phyloP scores from a whole-genome alignment of 345 rosid genomes.

The Eucalyptus globulus region DNA sequence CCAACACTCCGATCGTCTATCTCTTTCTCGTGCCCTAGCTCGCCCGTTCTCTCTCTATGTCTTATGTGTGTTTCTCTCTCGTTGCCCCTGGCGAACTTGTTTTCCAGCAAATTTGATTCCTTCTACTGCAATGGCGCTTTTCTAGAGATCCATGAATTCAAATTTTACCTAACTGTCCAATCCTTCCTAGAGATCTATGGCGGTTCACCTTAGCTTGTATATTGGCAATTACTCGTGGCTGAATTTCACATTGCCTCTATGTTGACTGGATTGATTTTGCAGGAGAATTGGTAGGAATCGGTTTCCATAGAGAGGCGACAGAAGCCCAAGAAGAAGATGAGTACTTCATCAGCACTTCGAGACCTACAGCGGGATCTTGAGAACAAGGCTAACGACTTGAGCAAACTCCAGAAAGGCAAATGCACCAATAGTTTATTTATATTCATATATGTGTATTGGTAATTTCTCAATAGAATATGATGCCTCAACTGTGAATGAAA shows the following conservation, averaged over 20 bases:
- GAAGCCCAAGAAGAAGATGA: slow-evolving; percentile 20
- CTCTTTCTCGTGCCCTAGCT: neutral
- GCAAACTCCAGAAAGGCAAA: slow-evolving; percentile 77
- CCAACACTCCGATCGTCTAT: neutral
- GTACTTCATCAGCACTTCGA: slow-evolving; percentile 51
- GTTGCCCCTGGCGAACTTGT: neutral
- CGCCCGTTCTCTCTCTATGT: neutral
- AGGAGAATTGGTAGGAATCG: neutral
- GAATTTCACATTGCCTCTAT: neutral
- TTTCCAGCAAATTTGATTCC: neutral
- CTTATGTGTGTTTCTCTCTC: neutral
- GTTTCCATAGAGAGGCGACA: neutral
- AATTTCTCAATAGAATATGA: neutral
- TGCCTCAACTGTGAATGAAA: neutral
- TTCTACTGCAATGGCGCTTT: neutral
- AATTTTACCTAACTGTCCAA: neutral
- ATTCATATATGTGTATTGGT: neutral
- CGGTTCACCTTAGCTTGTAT: neutral
- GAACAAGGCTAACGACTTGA: slow-evolving; percentile 68
- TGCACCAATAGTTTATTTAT: neutral
- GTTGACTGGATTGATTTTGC: neutral
- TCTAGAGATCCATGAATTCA: neutral
- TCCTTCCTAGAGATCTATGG: neutral
- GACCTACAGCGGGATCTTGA: slow-evolving; percentile 84
- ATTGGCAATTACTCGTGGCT: neutral